Percentiles rank a stretch among this genome's conserved stretches.
Conservation (phyloP, 129 eudicot genomes). For the Chrysanthemum seticuspe region DNA sequence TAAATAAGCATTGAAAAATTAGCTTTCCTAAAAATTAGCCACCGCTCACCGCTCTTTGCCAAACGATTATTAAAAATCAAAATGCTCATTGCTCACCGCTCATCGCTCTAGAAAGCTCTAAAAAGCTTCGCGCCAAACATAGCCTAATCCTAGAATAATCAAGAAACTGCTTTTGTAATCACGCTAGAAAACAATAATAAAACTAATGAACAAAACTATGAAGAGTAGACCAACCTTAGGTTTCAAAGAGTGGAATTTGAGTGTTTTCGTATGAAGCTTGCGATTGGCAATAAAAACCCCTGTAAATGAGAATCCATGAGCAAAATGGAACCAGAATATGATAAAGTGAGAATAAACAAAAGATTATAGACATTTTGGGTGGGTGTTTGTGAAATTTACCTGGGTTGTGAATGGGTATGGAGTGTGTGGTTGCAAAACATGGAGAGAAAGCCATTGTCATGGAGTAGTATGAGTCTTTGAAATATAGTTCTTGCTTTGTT, state of each 20-base stretch:
- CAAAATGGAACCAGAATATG: constrained; percentile 6
- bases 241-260: constrained; percentile 32
- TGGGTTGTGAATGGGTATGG: constrained; percentile 33
- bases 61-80: too few species aligned
- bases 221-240: background rate
- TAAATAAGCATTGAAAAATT: too few species aligned
- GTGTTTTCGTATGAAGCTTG: constrained; percentile 22
- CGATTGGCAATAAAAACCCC: constrained; percentile 30
- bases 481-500: background rate
- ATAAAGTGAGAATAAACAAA: constrained; percentile 5
- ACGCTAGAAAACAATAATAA: too few species aligned
- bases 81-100: too few species aligned
- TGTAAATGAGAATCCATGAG: constrained; percentile 11
- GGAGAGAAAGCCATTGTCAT: constrained; percentile 36
- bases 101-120: too few species aligned
- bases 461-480: background rate
- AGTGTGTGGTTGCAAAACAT: constrained; percentile 19
- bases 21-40: too few species aligned
- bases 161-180: too few species aligned
- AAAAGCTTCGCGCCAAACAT: too few species aligned
- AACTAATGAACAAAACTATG: too few species aligned
- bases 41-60: too few species aligned
- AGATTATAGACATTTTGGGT: constrained; percentile 1
- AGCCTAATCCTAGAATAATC: background rate
- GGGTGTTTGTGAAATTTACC: constrained; percentile 20